Conservation (phyloP, 805 yeast genomes). For the Lachancea waltii region DNA sequence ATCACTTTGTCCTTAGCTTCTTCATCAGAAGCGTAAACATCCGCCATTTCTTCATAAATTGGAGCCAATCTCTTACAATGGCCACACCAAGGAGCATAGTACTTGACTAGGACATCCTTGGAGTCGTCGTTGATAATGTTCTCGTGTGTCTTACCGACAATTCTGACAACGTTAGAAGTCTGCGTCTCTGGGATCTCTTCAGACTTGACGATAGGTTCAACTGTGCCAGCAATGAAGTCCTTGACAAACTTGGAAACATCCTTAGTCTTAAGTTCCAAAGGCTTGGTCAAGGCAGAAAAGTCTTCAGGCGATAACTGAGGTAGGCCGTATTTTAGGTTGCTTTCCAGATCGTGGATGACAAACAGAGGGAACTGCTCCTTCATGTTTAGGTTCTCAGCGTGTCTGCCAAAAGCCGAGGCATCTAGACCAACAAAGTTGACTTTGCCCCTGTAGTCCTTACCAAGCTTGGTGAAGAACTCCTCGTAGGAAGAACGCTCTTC, state of each 20-base stretch:
- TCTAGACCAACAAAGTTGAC: slow-evolving; percentile 86
- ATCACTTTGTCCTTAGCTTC: slow-evolving; percentile 49
- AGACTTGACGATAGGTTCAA: slow-evolving; percentile 70
- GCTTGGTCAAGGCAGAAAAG: slow-evolving; percentile 18
- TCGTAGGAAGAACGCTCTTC: slow-evolving; percentile 57
- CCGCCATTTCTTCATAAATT: slow-evolving; percentile 80
- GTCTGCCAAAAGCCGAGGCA: slow-evolving; percentile 72
- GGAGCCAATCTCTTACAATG: slow-evolving; percentile 93
- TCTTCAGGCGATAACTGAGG: slow-evolving; percentile 44
- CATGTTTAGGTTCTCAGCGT: slow-evolving; percentile 80
- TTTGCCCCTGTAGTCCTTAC: slow-evolving; percentile 70
- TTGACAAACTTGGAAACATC: slow-evolving; percentile 57
- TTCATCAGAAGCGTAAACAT: slow-evolving; percentile 47
- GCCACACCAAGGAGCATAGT: slow-evolving; percentile 97
- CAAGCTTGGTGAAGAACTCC: slow-evolving; percentile 51
- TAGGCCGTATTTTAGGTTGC: slow-evolving; percentile 72
- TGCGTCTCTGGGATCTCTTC: slow-evolving; percentile 82
- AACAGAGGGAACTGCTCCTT: slow-evolving; percentile 83
- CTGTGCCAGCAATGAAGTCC: slow-evolving; percentile 55
- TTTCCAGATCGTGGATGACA: slow-evolving; percentile 67
- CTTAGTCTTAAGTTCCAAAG: slow-evolving; percentile 40
- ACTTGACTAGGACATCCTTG: slow-evolving; percentile 78
- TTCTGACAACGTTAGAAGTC: slow-evolving; percentile 62
- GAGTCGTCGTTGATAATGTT: slow-evolving; percentile 48
- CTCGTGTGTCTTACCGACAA: slow-evolving; percentile 82